Percentiles rank a stretch among this genome's conserved stretches.
These are phyloP conservation scores for Debaryomyces psychrophilus DNA, from an alignment of 1,139 yeast genomes.

Conservation along the genomic window DNA sequence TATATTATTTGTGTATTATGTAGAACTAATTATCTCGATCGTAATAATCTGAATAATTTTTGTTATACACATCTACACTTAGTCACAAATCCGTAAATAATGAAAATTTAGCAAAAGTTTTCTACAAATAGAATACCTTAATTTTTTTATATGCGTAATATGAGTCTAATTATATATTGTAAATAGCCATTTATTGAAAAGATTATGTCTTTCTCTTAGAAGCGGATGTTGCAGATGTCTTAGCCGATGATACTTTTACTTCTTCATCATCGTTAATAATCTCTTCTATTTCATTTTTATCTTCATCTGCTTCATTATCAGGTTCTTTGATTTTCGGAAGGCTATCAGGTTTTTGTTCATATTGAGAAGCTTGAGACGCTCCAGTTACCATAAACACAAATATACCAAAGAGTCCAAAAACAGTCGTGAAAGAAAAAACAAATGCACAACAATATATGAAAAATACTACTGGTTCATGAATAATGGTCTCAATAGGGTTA, in stretches of 20 bases:
- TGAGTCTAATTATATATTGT: not conserved
- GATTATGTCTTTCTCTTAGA: constrained; percentile 20
- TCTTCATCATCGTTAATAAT: constrained; percentile 16
- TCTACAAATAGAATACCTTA: not conserved
- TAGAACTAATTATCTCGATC: not conserved
- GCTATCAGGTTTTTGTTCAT: not conserved
- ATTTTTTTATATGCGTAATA: not conserved
- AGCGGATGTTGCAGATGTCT: constrained; percentile 31
- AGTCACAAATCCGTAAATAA: too few relatives aligned
- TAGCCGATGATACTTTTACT: constrained; percentile 20
- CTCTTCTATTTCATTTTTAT: constrained; percentile 21
- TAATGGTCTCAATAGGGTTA: constrained; percentile 47
- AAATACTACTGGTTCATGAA: constrained; percentile 52
- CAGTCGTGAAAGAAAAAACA: constrained; percentile 40
- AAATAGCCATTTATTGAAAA: not conserved
- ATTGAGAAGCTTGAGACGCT: constrained; percentile 12
- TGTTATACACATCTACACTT: too few relatives aligned
- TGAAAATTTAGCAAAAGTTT: too few relatives aligned
- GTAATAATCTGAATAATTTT: too few relatives aligned
- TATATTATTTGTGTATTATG: not conserved
- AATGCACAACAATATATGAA: constrained; percentile 48
- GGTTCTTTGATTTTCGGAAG: constrained; percentile 4
- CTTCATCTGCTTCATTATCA: constrained; percentile 8
- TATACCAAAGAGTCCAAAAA: constrained; percentile 34
- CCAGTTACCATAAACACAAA: constrained; percentile 18